Base-by-base conservation (phyloP, 305 asterid species). In the Fraxinus latifolia region DNA sequence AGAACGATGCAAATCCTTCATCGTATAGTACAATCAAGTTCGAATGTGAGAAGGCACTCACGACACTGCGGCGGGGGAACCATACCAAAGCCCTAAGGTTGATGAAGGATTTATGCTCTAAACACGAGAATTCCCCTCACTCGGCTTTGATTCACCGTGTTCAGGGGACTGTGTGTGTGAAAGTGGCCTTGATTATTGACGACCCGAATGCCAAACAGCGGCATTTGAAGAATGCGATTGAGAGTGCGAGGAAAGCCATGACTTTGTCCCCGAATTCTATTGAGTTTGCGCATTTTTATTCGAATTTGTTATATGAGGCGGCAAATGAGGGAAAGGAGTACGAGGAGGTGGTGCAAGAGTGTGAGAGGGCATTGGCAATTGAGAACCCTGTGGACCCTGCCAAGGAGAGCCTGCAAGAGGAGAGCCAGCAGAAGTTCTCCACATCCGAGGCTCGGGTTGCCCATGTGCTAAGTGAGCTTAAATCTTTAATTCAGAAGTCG, bases 301-400 rank as follows among this genome's bases (percentile, higher is more conserved):
- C 98, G 0, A 93, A 89, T 87, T 85, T 94, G 86, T 23, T 94
- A 86, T 95, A 88, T 68, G 99, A 95, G 87, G 89, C 90, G 0
- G 96, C 97, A 4, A 92, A 84, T 79, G 97, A 95, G 62, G 91
- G 87, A 19, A 92, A 85, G 85, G 97, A 93, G 78, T 95, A 89
- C 19, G 99, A 94, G 88, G 97, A 92, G 85, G 97, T 91, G 82
- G 90, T 92, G 84, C 91, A 80, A 9, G 95, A 91, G 92, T 95
- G 99, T 79, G 96, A 95, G 83, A 89, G 91, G 90, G 99, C 93
- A 37, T 89, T 95, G 89, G 90, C 90, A 3, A 92, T 94, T 37
- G 93, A 91, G 84, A 93, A 89, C 80, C 99, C 99, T 0, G 87
- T 94, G 77, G 99, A 94, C 84, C 99, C 98, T 78, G 97, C 92